Evolutionary conservation across 768 basidiomycete genomes (phyloP), one percentile per base, ranked within the genome.

Genomic region (Phlebiopsis flavidoalba): DNA sequence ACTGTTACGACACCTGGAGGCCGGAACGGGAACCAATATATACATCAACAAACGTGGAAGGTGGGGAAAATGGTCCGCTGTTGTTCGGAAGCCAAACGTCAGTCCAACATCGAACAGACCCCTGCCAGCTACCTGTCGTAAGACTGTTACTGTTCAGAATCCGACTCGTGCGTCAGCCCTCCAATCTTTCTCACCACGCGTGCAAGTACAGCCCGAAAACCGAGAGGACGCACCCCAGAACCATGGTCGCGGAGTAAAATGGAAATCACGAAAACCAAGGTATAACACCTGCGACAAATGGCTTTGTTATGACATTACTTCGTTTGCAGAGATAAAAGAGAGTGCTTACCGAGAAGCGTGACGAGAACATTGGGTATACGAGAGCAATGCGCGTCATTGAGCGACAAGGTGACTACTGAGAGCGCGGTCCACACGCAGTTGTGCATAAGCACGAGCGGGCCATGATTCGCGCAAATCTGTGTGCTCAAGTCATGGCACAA

Each of bases 1-100:
- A n/a, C n/a, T n/a, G 63, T 78, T n/a, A n/a, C 71, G 2, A 83
- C 63, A 14, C 79, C n/a, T n/a, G 75, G 11, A 78, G 79, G 1
- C n/a, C n/a, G 85, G 86, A 14, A 83, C 77, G 64, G 84, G 64
- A 83, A 83, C 86, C 85, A 86, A n/a, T n/a, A n/a, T n/a, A n/a
- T 35, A 85, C 75, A 6, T n/a, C n/a, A n/a, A n/a, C n/a, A 87
- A 72, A 15, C 85, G 78, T n/a, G n/a, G n/a, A n/a, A n/a, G n/a
- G n/a, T n/a, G n/a, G n/a, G 6, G 77, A 65, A 58, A 84, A 72
- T 0, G n/a, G 80, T 79, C 17, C 83, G 74, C 3, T n/a, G 78
- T 66, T 53, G 79, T 81, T 36, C 78, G 76, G 1, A 83, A n/a
- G n/a, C 80, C 19, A n/a, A n/a, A 86, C 72, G 60, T 86, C 84